Percentiles rank a stretch among this genome's conserved stretches.
phyloP scores from a whole-genome alignment of 1,284 basidiomycete species.

The Ganoderma sinense region DNA sequence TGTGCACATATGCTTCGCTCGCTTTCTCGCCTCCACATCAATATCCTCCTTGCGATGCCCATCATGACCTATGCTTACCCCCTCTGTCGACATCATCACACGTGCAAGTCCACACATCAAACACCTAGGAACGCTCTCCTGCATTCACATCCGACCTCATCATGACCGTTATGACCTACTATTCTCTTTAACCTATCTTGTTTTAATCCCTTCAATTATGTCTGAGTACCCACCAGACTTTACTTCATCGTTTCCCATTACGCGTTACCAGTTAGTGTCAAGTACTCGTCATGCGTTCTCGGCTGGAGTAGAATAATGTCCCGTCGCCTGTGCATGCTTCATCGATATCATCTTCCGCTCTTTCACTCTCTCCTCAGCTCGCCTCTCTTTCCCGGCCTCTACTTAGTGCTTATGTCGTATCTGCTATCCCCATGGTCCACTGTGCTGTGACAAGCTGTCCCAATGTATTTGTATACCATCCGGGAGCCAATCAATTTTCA shows the following conservation, averaged over 20 bases:
- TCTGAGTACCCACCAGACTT: conserved; percentile 5
- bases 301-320: conserved; percentile 7
- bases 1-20: conserved; percentile 17
- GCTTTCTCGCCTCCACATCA: conserved; percentile 1
- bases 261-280: not conserved
- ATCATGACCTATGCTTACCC: conserved; percentile 9
- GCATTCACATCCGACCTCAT: conserved; percentile 20
- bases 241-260: conserved; percentile 3
- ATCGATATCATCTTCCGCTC: conserved; percentile 4
- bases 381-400: conserved; percentile 12
- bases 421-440: conserved; percentile 32
- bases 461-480: conserved; percentile 33
- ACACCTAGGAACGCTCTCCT: conserved; percentile 16
- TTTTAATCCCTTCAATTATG: conserved; percentile 33
- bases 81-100: not conserved
- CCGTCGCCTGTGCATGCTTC: conserved; percentile 13
- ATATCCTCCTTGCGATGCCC: conserved; percentile 4
- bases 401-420: conserved; percentile 34
- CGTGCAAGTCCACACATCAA: conserved; percentile 1
- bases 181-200: not conserved
- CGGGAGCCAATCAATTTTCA: conserved; percentile 20
- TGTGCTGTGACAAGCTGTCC: conserved; percentile 33
- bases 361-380: not conserved
- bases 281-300: not conserved
- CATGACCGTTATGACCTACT: conserved; percentile 28